Evolutionary conservation across 176 grass and related monocot genomes (phyloP), one percentile per base, ranked within the genome.

Genomic region (Leersia perrieri): DNA sequence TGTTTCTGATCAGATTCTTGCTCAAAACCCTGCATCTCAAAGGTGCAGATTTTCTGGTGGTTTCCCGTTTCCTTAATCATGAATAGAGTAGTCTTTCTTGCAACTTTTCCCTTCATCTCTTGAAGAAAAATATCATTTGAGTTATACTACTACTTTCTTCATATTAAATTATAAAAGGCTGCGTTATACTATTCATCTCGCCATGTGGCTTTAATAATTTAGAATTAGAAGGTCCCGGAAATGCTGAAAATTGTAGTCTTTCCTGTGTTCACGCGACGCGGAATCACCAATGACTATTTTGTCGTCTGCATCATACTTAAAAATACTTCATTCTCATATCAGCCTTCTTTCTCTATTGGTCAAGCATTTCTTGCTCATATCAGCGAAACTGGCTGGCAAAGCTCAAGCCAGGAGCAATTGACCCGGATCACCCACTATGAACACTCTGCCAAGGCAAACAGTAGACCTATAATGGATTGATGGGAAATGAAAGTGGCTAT

Each of bases 31-130:
- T 58, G 55, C n/a, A n/a, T n/a, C n/a, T 14, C 4, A 57, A 58
- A 58, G n/a, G 26, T 14, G 16, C 18, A 29, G 8, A 30, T 63
- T 29, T 74, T 29, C 31, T 64, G 35, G n/a, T 53, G 61, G 42
- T 38, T 74, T 83, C 30, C n/a, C 74, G 42, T 38, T 74, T 83
- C 30, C n/a, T 83, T 13, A 22, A 65, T 58, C 53, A 58, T 58
- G 2, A 25, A 58, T 25, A 23, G 53, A 23, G 53, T 58, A 58
- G 9, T 53, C 5, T 53, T 53, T n/a, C 49, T 53, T n/a, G 6
- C 49, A 53, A 53, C 5, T 2, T 53, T 7, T 9, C 53, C 22
- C 53, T 34, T 57, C 30, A n/a, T 5, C 5, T 32, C 5, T 25
- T 29, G 4, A 33, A 20, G 2, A 35, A 29, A 69, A 18, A 28